Base-by-base conservation (phyloP, 352 stramenopile genomes). In the Globisporangium nunn region DNA sequence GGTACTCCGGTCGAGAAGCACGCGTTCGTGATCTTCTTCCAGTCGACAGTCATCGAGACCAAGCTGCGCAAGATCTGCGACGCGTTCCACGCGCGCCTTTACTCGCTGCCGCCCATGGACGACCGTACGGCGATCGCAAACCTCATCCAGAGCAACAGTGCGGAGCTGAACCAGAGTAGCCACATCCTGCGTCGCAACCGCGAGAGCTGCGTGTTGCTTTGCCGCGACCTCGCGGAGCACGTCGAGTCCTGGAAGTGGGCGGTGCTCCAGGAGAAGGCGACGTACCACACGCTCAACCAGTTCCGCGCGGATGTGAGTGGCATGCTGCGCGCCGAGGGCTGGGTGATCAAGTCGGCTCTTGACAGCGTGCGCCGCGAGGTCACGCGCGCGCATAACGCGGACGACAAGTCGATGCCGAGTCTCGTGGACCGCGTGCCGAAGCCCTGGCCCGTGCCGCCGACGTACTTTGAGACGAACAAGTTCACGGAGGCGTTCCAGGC, bases 61-160 rank as follows among this genome's bases (percentile, higher is more conserved):
- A 99, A 99, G 78, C 81, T 99, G 30, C 97, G 97, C 64, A 98
- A 98, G 75, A 99, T 99, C 64, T 98, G 96, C 64, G 96, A 98
- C 63, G 96, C 97, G 10, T 99, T 99, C 75, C 79, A 93, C 53
- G 97, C 96, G 33, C 92, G 97, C 10, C 66, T 97, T 47, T 99
- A 99, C 84, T 91, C 88, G 44, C 72, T 99, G 54, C 95, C 96
- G 43, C 70, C 97, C 45, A 98, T 98, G 81, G 93, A 98, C 59
- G 91, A 99, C 69, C 76, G 91, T 17, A 62, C 72, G 39, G 84
- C 93, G 23, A 91, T 96, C 58, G 75, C 81, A 6, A 87, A 85
- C 51, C 61, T 96, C 47, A 93, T 97, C 55, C 87, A 98, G 46
- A 96, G 95, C 66, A 96, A 96, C 70, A 88, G 91, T 37, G 75